Evolutionary conservation across 305 asterid species (phyloP), one percentile per base, ranked within the genome.

Genomic region (Ilex paraguariensis): DNA sequence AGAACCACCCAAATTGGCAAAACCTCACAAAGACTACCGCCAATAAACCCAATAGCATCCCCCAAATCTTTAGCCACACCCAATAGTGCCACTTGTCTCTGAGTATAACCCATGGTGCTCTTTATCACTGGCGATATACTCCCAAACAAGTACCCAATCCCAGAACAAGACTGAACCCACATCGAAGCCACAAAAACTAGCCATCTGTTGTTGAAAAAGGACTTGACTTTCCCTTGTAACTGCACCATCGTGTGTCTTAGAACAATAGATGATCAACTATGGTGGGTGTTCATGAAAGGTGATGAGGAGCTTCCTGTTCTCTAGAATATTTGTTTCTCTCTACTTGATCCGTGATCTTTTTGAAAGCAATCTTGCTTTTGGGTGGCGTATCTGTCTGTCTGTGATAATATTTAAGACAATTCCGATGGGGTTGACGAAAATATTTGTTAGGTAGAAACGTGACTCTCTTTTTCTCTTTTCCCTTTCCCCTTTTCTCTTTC

Each of bases 151-250:
- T 79, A 79, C 13, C 80, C 79, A 60, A 77, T 77, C 53, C 82
- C 82, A 15, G 82, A 73, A 59, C 82, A 77, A 10, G 82, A 77
- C 49, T 70, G 77, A 32, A 77, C 79, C 82, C 79, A 77, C 79
- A 77, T 77, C 48, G 79, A 77, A 6, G 82, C 82, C 13, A 77
- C 82, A 59, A 73, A 77, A 10, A 73, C 79, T 36, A 73, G 74
- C 82, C 82, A 77, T 77, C 79, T 65, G 59, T 73, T 63, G 46
- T 67, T 61, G 16, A 64, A 28, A 32, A 77, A 61, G 3, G 63
- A 39, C 16, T 16, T 61, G 31, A 73, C 1, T 60, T 71, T 77
- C 68, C 73, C 82, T 16, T 70, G 61, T 31, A 63, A 30, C 17
- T 50, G 53, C 32, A 39, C 59, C 56, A 42, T 59, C 59, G 53